Evolutionary conservation across 2,329 filamentous ascomycete species (phyloP).

Genomic region (Biscogniauxia marginata): DNA sequence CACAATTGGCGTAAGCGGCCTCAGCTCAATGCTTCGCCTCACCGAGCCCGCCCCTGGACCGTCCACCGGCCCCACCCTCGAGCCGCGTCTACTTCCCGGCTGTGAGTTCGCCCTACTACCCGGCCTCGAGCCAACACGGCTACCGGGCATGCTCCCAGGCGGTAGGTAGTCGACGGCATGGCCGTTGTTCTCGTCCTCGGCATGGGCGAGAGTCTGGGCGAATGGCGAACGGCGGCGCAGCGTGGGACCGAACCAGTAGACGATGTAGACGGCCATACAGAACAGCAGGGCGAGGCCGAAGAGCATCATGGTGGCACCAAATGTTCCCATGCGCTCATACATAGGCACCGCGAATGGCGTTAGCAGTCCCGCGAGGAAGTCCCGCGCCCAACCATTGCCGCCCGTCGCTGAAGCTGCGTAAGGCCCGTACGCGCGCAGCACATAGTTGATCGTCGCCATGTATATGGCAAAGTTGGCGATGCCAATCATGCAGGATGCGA

Average conservation of each 20-base stretch:
- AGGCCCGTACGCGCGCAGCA: constrained; percentile 70
- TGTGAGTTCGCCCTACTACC: neutral
- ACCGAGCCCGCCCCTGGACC: too few relatives aligned
- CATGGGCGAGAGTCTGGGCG: constrained; percentile 59
- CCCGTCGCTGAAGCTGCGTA: constrained; percentile 74
- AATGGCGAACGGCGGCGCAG: constrained; percentile 63
- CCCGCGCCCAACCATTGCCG: constrained; percentile 71
- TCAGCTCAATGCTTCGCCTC: too few relatives aligned
- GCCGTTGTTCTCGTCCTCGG: neutral
- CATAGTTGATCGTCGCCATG: constrained; percentile 77
- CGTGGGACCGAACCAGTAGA: constrained; percentile 63
- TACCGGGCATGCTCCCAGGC: constrained; percentile 1
- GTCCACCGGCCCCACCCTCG: too few relatives aligned
- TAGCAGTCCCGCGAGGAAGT: constrained; percentile 70
- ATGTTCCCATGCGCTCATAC: constrained; percentile 54
- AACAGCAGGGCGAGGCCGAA: constrained; percentile 61
- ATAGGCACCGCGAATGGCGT: constrained; percentile 67
- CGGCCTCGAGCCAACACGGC: constrained; percentile 3
- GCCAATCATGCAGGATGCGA: constrained; percentile 65
- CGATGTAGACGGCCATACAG: constrained; percentile 62
- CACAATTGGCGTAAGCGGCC: too few relatives aligned
- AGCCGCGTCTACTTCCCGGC: too few relatives aligned
- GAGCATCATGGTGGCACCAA: constrained; percentile 59
- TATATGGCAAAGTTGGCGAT: constrained; percentile 75
- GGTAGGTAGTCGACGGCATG: constrained; percentile 1